Conservation (phyloP, 2,329 filamentous ascomycete species). For the Thielaviopsis populi region DNA sequence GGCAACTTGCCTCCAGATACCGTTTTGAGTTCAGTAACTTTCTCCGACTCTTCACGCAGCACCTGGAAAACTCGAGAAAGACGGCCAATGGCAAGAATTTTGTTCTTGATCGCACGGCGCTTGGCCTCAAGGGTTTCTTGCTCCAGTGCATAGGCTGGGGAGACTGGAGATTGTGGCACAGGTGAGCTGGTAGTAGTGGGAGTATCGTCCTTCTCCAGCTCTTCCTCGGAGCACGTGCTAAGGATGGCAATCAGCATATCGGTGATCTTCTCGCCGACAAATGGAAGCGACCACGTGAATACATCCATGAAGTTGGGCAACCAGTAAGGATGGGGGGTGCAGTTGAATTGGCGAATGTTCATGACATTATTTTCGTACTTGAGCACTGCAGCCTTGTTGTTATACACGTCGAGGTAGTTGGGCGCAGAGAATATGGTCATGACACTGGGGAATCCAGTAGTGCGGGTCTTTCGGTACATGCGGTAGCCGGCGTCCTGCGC, state of each 20-base stretch:
- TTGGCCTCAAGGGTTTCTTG: constrained; percentile 78
- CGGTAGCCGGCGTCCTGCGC: constrained; percentile 96
- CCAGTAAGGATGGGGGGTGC: constrained; percentile 98
- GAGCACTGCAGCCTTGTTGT: constrained; percentile 97
- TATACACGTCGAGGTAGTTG: constrained; percentile 98
- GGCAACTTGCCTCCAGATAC: constrained; percentile 84
- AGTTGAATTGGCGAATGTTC: constrained; percentile 99
- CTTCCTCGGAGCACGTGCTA: constrained; percentile 97
- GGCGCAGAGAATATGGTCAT: constrained; percentile 99
- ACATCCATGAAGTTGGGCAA: constrained; percentile 99
- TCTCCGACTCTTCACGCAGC: constrained; percentile 88
- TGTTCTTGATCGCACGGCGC: constrained; percentile 96
- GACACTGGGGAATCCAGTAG: constrained; percentile 94
- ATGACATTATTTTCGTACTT: constrained; percentile 99
- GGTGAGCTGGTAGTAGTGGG: constrained; percentile 39
- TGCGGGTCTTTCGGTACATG: constrained; percentile 98
- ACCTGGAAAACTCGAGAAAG: constrained; percentile 98
- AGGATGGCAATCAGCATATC: constrained; percentile 98
- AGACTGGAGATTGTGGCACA: constrained; percentile 53
- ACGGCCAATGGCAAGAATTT: constrained; percentile 93
- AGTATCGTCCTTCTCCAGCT: constrained; percentile 70
- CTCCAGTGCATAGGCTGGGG: constrained; percentile 26
- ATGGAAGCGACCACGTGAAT: constrained; percentile 98
- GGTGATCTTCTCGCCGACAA: constrained; percentile 97
- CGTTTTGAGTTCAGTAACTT: constrained; percentile 94